Evolutionary conservation across 352 stramenopile genomes (phyloP).

Genomic region (Pythium scleroteichum): DNA sequence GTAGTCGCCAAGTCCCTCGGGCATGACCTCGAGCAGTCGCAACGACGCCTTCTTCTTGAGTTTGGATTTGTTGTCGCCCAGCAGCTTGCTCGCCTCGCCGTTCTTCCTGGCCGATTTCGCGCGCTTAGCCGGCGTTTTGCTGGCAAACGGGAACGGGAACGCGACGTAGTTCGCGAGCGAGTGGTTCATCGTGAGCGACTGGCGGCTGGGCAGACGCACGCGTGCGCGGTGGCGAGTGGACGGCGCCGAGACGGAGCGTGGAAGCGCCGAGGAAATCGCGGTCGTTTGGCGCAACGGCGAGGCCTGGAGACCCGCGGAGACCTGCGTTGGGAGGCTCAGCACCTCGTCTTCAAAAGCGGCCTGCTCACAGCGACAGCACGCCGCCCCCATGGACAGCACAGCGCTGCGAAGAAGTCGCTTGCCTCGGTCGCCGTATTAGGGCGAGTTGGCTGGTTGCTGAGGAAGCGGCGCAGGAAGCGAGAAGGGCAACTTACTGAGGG

Average conservation of each 20-base stretch:
- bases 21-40: slow-evolving; percentile 17
- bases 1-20: slow-evolving; percentile 50
- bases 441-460: slow-evolving; percentile 16
- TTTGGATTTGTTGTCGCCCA: slow-evolving; percentile 1
- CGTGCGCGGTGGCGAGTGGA: slow-evolving; percentile 15
- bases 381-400: slow-evolving; percentile 50
- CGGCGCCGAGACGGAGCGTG: not conserved
- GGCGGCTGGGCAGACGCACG: slow-evolving; percentile 22
- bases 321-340: slow-evolving; percentile 38
- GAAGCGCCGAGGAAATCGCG: not conserved
- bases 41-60: slow-evolving; percentile 1
- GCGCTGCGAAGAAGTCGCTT: slow-evolving; percentile 1
- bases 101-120: slow-evolving; percentile 5
- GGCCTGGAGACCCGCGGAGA: slow-evolving; percentile 15
- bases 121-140: slow-evolving; percentile 29
- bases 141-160: slow-evolving; percentile 77
- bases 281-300: slow-evolving; percentile 1
- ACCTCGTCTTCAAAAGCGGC: slow-evolving; percentile 57
- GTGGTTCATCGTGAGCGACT: slow-evolving; percentile 42
- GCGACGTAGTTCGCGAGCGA: slow-evolving; percentile 74
- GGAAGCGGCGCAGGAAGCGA: slow-evolving; percentile 19
- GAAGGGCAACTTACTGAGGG: not conserved
- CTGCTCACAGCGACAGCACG: slow-evolving; percentile 72
- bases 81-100: not conserved
- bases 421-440: not conserved